Base-by-base conservation (phyloP, 257 asterid species). In the Lantana camara region DNA sequence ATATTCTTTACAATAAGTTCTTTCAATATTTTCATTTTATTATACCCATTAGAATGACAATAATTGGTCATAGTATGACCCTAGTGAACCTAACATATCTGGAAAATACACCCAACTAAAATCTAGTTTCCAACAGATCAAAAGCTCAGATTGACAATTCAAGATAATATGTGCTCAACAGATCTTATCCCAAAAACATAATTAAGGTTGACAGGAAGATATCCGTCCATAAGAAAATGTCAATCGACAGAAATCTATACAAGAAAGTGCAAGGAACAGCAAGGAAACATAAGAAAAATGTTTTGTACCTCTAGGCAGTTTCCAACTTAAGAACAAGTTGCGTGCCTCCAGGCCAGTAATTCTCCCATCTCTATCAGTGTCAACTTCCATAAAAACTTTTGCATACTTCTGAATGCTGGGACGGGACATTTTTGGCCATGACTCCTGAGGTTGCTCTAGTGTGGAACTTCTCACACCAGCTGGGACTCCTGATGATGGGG, bases 341-440 rank as follows among this genome's bases (percentile, higher is more conserved):
- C 96, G 95, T 21, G 97, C 97, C 85, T 93, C 90, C 73, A 82
- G 88, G 57, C 99, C 96, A 46, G 89, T 76, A 53, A 93, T 90
- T 77, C 79, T 93, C 54, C 97, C 96, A 79, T 85, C 95, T 81
- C 95, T 85, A 66, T 87, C 95, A 21, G 81, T 76, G 79, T 93
- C 99, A 56, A 87, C 96, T 71, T 90, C 95, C 91, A 78, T 75
- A 71, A 93, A 93, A 68, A 93, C 95, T 78, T 85, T 90, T 21
- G 87, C 88, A 77, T 93, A 93, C 74, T 87, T 93, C 57, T 93
- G 99, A 85, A 93, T 78, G 63, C 94, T 80, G 77, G 96, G 84
- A 58, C 87, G 95, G 40, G 96, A 85, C 99, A 93, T 87, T 84
- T 93, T 93, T 53, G 96, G 97, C 99, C 99, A 93, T 46, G 96